These are phyloP conservation scores for Simplicillium aogashimaense DNA, from an alignment of 2,329 filamentous ascomycete species.

Conservation along the genomic window DNA sequence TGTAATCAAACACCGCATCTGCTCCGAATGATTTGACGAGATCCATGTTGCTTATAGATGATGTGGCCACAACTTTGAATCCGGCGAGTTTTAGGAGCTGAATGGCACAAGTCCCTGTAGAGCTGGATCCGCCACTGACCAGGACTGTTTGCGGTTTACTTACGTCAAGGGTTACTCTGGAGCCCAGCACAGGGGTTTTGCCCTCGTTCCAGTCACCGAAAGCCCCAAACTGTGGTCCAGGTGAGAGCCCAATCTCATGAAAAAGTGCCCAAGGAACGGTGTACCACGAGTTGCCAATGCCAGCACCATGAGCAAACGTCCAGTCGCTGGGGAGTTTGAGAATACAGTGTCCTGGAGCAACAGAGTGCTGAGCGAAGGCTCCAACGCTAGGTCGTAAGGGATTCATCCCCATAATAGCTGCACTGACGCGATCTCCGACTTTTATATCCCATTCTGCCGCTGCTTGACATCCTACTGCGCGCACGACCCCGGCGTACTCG, in stretches of 20 bases:
- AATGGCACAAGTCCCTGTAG: conserved; percentile 11
- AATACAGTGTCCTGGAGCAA: not conserved
- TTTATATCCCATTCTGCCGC: not conserved
- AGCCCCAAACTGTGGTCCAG: not conserved
- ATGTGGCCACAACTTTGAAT: not conserved
- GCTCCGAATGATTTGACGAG: conserved; percentile 31
- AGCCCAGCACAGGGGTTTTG: not conserved
- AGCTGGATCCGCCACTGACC: conserved; percentile 12
- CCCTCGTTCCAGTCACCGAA: not conserved
- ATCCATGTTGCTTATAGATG: conserved; percentile 21
- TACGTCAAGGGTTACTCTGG: not conserved
- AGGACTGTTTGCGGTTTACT: conserved; percentile 6
- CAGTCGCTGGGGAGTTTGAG: conserved; percentile 7
- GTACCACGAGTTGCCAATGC: conserved; percentile 5
- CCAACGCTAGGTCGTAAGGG: conserved; percentile 4
- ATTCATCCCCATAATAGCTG: conserved; percentile 4
- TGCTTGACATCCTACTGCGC: not conserved
- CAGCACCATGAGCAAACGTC: conserved; percentile 8
- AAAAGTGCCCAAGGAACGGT: conserved; percentile 12
- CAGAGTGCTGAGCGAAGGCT: conserved; percentile 10
- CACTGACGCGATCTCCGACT: conserved; percentile 5
- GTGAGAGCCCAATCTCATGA: conserved; percentile 10
- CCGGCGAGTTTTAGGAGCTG: conserved; percentile 15
- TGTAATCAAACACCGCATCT: conserved; percentile 31
- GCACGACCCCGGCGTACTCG: conserved; percentile 5